These are phyloP conservation scores for Oryza coarctata DNA, from an alignment of 176 grass and related monocot species.

Conservation along the genomic window DNA sequence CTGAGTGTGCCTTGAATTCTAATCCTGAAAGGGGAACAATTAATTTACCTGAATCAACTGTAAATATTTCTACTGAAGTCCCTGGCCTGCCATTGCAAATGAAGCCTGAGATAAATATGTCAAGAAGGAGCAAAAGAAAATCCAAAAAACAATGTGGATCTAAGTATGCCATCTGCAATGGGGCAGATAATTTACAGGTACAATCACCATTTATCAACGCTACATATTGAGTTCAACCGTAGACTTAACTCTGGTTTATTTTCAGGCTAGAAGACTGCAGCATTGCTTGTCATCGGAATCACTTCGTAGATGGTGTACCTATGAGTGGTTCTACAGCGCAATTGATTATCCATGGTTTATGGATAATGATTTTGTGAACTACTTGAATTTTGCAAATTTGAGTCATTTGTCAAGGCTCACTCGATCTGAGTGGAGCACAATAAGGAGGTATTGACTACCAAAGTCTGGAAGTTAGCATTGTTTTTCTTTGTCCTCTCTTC, in stretches of 20 bases:
- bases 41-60: conserved; percentile 28
- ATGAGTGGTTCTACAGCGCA: conserved; percentile 82
- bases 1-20: conserved; percentile 26
- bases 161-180: conserved; percentile 32
- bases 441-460: conserved; percentile 48
- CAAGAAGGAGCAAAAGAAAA: conserved; percentile 44
- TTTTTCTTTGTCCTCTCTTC: neutral
- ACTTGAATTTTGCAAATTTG: conserved; percentile 58
- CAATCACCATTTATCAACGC: conserved; percentile 8
- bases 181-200: conserved; percentile 55
- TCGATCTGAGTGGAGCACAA: conserved; percentile 63
- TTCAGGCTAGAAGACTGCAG: conserved; percentile 48
- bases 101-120: conserved; percentile 35
- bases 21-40: conserved; percentile 15
- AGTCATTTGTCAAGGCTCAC: conserved; percentile 58
- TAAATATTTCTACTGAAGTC: conserved; percentile 27
- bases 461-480: conserved; percentile 8
- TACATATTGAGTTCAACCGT: conserved; percentile 24
- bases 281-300: conserved; percentile 56
- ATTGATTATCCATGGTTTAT: conserved; percentile 89
- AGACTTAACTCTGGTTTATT: conserved; percentile 27
- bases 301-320: conserved; percentile 66
- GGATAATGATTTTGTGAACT: conserved; percentile 60
- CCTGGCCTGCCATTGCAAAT: conserved; percentile 12
- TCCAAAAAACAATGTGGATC: conserved; percentile 33